Base-by-base conservation (phyloP, 306 rosid genomes). In the Quercus dentata region DNA sequence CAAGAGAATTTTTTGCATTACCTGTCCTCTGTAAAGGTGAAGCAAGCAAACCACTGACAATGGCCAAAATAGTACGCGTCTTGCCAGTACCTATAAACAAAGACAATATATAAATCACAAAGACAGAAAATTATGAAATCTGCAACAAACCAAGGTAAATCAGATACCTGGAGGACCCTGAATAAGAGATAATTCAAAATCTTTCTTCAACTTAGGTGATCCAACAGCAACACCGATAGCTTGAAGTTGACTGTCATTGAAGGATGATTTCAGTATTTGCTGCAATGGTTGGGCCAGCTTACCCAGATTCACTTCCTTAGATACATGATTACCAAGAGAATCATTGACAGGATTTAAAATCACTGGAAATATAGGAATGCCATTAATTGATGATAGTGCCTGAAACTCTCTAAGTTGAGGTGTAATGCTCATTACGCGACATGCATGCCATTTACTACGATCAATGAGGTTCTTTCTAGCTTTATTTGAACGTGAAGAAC, bases 91-190 rank as follows among this genome's bases (percentile, higher is more conserved):
- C 99, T 95, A 80, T 31, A 79, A 83, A 69, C 23, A 77, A 79
- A 49, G 71, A 80, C 58, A 88, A 79, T 56, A 78, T 58, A 72
- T 41, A 80, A 72, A 55, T 23, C 71, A 78, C 56, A 44, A 49
- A 46, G 44, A 76, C 56, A 77, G 56, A 62, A 35, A 69, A 46
- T 79, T 30, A 59, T 31, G 63, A 62, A 51, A 86, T 62, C 68
- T 62, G 25, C 77, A 62, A 70, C 82, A 54, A 56, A 74, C 27
- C 41, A 15, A 64, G 78, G 80, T 76, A 74, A 75, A 81, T 70
- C 78, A 76, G 77, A 71, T 81, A 95, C 99, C 99, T 80, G 99
- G 99, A 81, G 99, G 99, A 79, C 99, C 99, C 94, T 95, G 99
- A 88, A 95, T 87, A 78, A 95, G 97, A 58, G 96, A 92, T 80